phyloP scores from a whole-genome alignment of 2,329 filamentous ascomycete genomes.

The Xylaria sp. region DNA sequence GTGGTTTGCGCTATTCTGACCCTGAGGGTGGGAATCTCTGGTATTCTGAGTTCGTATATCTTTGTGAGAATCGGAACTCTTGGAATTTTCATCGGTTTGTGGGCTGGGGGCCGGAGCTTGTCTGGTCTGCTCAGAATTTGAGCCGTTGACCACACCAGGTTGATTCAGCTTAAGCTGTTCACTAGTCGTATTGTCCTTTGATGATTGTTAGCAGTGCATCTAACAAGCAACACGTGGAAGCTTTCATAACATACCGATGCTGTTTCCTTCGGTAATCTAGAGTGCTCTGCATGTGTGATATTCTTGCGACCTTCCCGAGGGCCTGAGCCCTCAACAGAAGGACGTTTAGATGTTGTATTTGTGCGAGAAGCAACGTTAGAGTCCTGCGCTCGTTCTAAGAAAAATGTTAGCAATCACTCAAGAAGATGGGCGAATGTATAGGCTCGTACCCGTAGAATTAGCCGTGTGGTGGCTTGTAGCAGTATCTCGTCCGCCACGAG shows the following conservation, averaged over 20 bases:
- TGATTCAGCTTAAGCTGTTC: slow-evolving; percentile 31
- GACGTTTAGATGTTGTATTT: slow-evolving; percentile 51
- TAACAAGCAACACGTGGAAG: background rate
- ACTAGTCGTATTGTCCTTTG: slow-evolving; percentile 26
- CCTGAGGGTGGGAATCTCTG: slow-evolving; percentile 32
- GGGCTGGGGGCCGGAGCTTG: slow-evolving; percentile 25
- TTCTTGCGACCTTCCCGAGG: slow-evolving; percentile 55
- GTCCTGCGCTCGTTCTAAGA: slow-evolving; percentile 35
- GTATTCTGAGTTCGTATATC: slow-evolving; percentile 28
- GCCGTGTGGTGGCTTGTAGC: slow-evolving; percentile 30
- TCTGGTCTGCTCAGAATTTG: slow-evolving; percentile 20
- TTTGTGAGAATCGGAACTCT: slow-evolving; percentile 29
- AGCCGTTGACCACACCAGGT: slow-evolving; percentile 27
- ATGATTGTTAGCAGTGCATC: slow-evolving; percentile 5
- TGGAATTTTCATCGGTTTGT: slow-evolving; percentile 31
- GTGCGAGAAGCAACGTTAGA: slow-evolving; percentile 39
- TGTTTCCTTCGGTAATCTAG: slow-evolving; percentile 47
- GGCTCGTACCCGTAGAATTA: slow-evolving; percentile 31
- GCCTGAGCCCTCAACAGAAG: slow-evolving; percentile 48
- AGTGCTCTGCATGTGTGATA: slow-evolving; percentile 46
- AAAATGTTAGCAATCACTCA: slow-evolving; percentile 23
- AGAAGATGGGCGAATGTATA: background rate
- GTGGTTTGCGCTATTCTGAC: slow-evolving; percentile 31
- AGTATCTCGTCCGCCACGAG: slow-evolving; percentile 40
- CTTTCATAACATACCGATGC: slow-evolving; percentile 25